Base-by-base conservation (phyloP, 148 eudicot species). In the Pouteria glomerata region DNA sequence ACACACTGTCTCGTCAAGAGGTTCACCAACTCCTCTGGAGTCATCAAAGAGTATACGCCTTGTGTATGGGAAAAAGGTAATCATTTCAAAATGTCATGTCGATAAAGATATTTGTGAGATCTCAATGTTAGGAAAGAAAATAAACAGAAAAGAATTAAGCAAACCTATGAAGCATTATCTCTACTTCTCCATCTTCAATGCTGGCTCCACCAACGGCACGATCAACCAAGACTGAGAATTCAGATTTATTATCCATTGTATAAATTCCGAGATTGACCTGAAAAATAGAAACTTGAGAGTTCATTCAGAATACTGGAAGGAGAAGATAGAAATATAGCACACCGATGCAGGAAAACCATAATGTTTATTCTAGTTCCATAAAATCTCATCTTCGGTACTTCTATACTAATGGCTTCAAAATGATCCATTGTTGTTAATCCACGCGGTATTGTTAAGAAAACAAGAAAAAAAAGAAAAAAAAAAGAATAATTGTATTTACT, bases 161-260 rank as follows among this genome's bases (percentile, higher is more conserved):
- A 39, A 73, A 88, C 98, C 98, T 88, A 62, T 90, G 98, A 66
- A 93, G 88, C 98, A 93, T 90, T 35, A 93, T 72, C 74, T 93
- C 98, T 58, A 93, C 71, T 85, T 90, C 82, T 74, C 98, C 98
- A 78, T 93, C 94, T 24, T 74, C 15, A 57, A 90, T 80, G 79
- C 98, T 93, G 74, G 87, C 73, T 76, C 96, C 98, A 71, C 98
- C 98, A 39, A 84, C 77, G 29, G 98, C 98, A 73, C 96, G 94
- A 79, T 93, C 98, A 70, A 93, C 93, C 84, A 93, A 82, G 51
- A 90, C 87, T 57, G 96, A 90, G 69, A 93, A 82, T 80, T 93
- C 98, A 58, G 85, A 51, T 65, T 77, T 82, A 35, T 79, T 80
- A 73, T 93, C 96, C 61, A 57, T 81, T 29, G 77, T 64, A 73